Base-by-base conservation (phyloP, 2,329 filamentous ascomycete genomes). In the Ceratocystis ficicola region DNA sequence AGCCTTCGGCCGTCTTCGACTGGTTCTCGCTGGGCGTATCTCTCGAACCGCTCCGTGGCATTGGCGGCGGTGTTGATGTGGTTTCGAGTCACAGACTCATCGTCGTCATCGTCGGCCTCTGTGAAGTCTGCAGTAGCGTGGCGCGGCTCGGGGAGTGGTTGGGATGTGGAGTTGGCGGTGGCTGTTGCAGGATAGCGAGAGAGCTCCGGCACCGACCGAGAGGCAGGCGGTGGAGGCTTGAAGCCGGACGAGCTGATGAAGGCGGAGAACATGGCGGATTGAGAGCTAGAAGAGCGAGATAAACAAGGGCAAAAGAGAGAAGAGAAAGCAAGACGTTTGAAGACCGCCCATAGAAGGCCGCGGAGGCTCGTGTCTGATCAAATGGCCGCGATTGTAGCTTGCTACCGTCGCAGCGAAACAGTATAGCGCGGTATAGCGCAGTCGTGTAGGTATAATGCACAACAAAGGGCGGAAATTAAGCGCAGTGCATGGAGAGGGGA, bases 51-150 rank as follows among this genome's bases (percentile, higher is more conserved):
- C 52, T 60, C 28, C n/a, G 62, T 44, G 10, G 71, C 73, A 62
- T 77, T 76, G 20, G 76, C 75, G 52, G 74, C 72, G 17, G 71
- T 70, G 20, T 71, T 73, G n/a, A 71, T n/a, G 69, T 69, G n/a
- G 70, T 71, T 10, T 3, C 25, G 12, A 12, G 46, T 25, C 6
- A 64, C 41, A 4, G 67, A 66, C 1, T 75, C 74, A 32, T 75
- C 74, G 20, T 75, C 74, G 20, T 77, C 77, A 64, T 85, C 82
- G 67, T 86, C 83, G 46, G 79, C 82, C 71, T 86, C 84, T 61
- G 83, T 86, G 69, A 86, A 86, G 72, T 86, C 84, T 68, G 84
- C 84, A 1, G 81, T 83, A 66, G 84, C 83, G 73, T 83, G 81
- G 68, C 79, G 77, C 63, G 75, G 75, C 28, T 64, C 73, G 73